These are phyloP conservation scores for Suhomyces kilbournensis DNA, from an alignment of 805 yeast genomes.

Conservation along the genomic window DNA sequence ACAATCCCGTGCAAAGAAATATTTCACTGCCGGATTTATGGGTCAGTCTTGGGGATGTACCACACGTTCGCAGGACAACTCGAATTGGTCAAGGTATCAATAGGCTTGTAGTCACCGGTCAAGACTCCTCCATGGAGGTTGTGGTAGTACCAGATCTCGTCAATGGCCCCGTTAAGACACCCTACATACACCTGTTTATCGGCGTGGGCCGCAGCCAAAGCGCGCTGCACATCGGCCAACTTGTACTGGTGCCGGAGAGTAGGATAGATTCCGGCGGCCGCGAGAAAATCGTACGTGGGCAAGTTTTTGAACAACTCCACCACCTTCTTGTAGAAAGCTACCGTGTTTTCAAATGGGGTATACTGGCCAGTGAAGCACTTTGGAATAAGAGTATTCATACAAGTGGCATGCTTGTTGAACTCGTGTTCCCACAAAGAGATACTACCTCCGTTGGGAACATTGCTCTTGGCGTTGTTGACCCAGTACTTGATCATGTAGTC, in stretches of 20 bases:
- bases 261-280: slow-evolving; percentile 35
- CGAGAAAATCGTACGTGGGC: slow-evolving; percentile 36
- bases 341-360: slow-evolving; percentile 29
- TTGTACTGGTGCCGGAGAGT: slow-evolving; percentile 31
- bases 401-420: slow-evolving; percentile 44
- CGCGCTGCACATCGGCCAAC: slow-evolving; percentile 27
- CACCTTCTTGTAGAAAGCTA: slow-evolving; percentile 27
- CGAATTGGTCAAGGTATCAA: slow-evolving; percentile 54
- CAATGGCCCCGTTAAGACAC: slow-evolving; percentile 39
- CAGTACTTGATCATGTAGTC: slow-evolving; percentile 29
- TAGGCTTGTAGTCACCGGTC: slow-evolving; percentile 50
- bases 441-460: slow-evolving; percentile 24
- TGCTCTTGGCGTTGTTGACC: slow-evolving; percentile 18
- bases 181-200: slow-evolving; percentile 35
- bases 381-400: slow-evolving; percentile 38
- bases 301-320: slow-evolving; percentile 27
- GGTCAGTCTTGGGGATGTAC: slow-evolving; percentile 13
- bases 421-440: slow-evolving; percentile 41
- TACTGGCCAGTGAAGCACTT: slow-evolving; percentile 31
- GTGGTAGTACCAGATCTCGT: slow-evolving; percentile 80
- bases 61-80: slow-evolving; percentile 62
- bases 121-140: slow-evolving; percentile 69
- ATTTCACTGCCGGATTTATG: too few species aligned
- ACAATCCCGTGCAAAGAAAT: too few species aligned
- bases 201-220: slow-evolving; percentile 28